Evolutionary conservation across 2,329 filamentous ascomycete genomes (phyloP).

Genomic region (Claviceps humidiphila): DNA sequence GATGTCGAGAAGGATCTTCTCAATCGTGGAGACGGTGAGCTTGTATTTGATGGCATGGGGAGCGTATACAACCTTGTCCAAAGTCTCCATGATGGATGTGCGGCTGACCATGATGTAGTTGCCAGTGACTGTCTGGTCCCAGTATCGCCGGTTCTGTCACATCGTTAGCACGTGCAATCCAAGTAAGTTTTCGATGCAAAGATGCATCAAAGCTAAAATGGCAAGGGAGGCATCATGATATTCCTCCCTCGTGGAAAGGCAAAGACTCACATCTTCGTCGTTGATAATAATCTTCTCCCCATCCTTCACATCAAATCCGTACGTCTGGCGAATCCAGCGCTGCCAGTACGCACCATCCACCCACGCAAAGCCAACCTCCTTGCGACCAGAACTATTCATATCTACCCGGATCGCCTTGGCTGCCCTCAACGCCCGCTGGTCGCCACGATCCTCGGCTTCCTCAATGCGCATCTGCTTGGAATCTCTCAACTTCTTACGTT

Average conservation of each 20-base stretch:
- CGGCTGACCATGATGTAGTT: slow-evolving; percentile 82
- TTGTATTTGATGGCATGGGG: slow-evolving; percentile 63
- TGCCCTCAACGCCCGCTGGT: slow-evolving; percentile 70
- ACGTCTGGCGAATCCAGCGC: slow-evolving; percentile 89
- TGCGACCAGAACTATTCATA: slow-evolving; percentile 75
- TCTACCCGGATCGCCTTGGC: slow-evolving; percentile 88
- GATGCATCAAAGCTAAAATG: background rate
- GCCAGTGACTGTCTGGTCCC: slow-evolving; percentile 82
- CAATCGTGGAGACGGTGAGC: slow-evolving; percentile 59
- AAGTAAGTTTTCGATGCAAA: background rate
- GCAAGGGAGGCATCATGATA: background rate
- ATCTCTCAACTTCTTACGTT: slow-evolving; percentile 84
- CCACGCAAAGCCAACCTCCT: slow-evolving; percentile 92
- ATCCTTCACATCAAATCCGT: slow-evolving; percentile 75
- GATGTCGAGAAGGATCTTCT: slow-evolving; percentile 58
- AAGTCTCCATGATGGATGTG: slow-evolving; percentile 80
- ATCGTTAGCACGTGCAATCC: background rate
- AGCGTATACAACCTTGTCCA: slow-evolving; percentile 55
- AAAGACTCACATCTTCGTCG: slow-evolving; percentile 73
- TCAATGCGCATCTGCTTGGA: slow-evolving; percentile 92
- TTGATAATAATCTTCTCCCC: slow-evolving; percentile 93
- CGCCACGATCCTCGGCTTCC: slow-evolving; percentile 85
- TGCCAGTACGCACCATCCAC: slow-evolving; percentile 97
- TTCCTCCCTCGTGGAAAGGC: background rate
- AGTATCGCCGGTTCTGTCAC: slow-evolving; percentile 73